Conservation (phyloP, 2,329 filamentous ascomycete species). For the Curvularia sp. region DNA sequence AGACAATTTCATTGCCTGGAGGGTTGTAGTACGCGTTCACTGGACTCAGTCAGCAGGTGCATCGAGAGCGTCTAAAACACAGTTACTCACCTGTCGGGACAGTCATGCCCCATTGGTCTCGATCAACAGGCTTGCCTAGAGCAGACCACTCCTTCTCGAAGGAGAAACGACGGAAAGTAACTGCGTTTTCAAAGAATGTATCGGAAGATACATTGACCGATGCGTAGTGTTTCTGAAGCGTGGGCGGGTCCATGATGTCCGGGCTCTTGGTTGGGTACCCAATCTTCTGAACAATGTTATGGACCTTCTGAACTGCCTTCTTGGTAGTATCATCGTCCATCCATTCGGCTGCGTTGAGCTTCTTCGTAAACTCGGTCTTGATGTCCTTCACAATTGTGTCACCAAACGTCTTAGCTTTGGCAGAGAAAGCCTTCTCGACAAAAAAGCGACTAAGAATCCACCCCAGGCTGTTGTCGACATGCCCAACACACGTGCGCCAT, state of each 20-base stretch:
- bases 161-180: slow-evolving; percentile 60
- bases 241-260: slow-evolving; percentile 65
- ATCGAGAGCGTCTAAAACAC: neutral
- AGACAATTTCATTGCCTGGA: slow-evolving; percentile 71
- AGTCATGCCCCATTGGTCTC: slow-evolving; percentile 66
- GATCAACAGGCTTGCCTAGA: slow-evolving; percentile 66
- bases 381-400: slow-evolving; percentile 75
- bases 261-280: slow-evolving; percentile 70
- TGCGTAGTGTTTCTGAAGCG: slow-evolving; percentile 64
- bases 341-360: slow-evolving; percentile 66
- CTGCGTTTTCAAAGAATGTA: slow-evolving; percentile 65
- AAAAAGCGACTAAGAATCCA: slow-evolving; percentile 77
- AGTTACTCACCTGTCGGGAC: slow-evolving; percentile 54
- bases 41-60: neutral
- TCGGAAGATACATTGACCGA: slow-evolving; percentile 59
- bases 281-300: slow-evolving; percentile 72
- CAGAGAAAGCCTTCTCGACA: slow-evolving; percentile 70
- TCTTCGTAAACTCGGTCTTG: slow-evolving; percentile 69
- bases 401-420: slow-evolving; percentile 69
- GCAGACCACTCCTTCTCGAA: slow-evolving; percentile 62
- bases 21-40: slow-evolving; percentile 70
- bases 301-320: slow-evolving; percentile 68
- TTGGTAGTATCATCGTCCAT: slow-evolving; percentile 68
- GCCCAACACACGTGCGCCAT: slow-evolving; percentile 69
- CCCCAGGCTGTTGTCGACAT: slow-evolving; percentile 64